Conservation (phyloP, 164 flowering plant genomes). For the Macadamia tetraphylla region DNA sequence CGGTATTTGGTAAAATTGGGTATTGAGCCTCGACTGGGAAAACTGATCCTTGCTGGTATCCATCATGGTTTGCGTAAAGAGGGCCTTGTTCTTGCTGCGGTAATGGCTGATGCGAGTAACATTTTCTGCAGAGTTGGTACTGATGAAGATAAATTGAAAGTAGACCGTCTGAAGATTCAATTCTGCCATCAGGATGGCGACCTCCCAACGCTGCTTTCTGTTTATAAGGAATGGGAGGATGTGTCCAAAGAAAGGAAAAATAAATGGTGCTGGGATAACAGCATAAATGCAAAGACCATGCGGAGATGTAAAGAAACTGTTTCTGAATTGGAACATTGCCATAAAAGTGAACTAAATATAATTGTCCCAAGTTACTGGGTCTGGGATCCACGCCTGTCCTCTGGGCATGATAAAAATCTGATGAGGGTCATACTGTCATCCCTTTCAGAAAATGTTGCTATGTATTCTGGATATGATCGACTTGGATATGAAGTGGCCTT, state of each 20-base stretch:
- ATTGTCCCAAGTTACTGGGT: constrained; percentile 69
- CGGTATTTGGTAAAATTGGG: constrained; percentile 65
- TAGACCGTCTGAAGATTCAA: constrained; percentile 80
- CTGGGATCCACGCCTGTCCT: constrained; percentile 55
- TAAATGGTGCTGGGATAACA: constrained; percentile 92
- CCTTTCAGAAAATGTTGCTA: constrained; percentile 75
- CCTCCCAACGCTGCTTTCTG: constrained; percentile 91
- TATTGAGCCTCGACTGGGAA: constrained; percentile 88
- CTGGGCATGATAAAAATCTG: constrained; percentile 42
- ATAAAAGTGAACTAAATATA: constrained; percentile 48
- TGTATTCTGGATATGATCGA: constrained; percentile 81
- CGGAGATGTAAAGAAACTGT: constrained; percentile 78
- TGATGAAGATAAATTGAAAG: constrained; percentile 56
- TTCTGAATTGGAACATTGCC: constrained; percentile 68
- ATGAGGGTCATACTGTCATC: constrained; percentile 69
- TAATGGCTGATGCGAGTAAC: constrained; percentile 90
- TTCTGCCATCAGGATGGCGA: constrained; percentile 92
- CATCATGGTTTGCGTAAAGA: constrained; percentile 52
- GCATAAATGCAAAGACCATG: constrained; percentile 93
- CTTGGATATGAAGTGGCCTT: constrained; percentile 91
- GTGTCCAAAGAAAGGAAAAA: constrained; percentile 41
- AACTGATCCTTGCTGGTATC: constrained; percentile 58
- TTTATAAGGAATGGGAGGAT: constrained; percentile 78
- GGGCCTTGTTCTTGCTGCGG: constrained; percentile 89
- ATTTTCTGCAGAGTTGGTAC: constrained; percentile 93